phyloP scores from a whole-genome alignment of 768 basidiomycete species.

The Leccinum subgranulosum region DNA sequence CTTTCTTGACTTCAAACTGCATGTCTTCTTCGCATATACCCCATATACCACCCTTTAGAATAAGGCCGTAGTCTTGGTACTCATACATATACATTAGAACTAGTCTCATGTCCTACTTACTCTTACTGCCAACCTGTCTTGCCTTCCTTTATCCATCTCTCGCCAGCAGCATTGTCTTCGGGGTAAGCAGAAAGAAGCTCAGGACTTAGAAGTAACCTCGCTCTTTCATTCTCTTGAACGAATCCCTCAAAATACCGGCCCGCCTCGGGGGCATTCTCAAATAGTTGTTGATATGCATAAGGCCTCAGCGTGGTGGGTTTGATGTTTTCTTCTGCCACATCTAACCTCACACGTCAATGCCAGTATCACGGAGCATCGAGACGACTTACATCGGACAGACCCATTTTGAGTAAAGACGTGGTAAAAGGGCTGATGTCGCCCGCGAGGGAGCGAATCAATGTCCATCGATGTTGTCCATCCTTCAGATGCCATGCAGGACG shows the following conservation, averaged over 20 bases:
- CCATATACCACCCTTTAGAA: neutral
- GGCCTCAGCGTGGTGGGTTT: slow-evolving; percentile 17
- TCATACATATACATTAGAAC: slow-evolving; percentile 1
- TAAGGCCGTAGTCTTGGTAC: slow-evolving; percentile 1
- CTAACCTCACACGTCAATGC: slow-evolving; percentile 14
- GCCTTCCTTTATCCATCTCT: slow-evolving; percentile 33
- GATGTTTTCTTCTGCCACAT: slow-evolving; percentile 39
- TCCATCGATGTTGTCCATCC: slow-evolving; percentile 45
- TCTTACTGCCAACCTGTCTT: slow-evolving; percentile 2
- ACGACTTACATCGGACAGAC: slow-evolving; percentile 36
- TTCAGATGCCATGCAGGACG: slow-evolving; percentile 38
- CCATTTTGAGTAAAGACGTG: slow-evolving; percentile 34
- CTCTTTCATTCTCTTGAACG: slow-evolving; percentile 24
- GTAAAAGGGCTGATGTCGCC: slow-evolving; percentile 52
- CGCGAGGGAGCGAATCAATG: slow-evolving; percentile 37
- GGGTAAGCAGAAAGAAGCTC: slow-evolving; percentile 44
- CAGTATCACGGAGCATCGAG: neutral
- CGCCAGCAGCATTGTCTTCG: slow-evolving; percentile 41
- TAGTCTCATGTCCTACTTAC: neutral
- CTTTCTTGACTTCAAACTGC: neutral
- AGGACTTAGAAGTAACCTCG: slow-evolving; percentile 40
- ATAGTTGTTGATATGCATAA: slow-evolving; percentile 21
- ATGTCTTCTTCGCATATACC: neutral
- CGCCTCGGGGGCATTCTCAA: slow-evolving; percentile 24
- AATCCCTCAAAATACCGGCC: slow-evolving; percentile 39